Evolutionary conservation across 2,329 filamentous ascomycete genomes (phyloP).

Genomic region (Metarhizium anisopliae): DNA sequence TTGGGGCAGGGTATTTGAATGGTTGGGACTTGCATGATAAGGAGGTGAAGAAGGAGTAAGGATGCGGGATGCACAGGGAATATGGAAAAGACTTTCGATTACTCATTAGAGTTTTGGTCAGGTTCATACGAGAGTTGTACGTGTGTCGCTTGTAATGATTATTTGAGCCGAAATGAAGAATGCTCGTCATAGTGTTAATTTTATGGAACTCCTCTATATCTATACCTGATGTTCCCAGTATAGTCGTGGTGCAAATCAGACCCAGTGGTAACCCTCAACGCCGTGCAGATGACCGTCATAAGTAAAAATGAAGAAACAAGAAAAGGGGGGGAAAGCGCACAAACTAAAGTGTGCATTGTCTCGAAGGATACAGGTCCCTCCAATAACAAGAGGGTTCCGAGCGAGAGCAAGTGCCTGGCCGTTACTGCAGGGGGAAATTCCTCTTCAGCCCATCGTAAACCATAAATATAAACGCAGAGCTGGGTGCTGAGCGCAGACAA

Average conservation of each 20-base stretch:
- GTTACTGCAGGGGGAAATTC: constrained; percentile 44
- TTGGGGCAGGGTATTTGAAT: constrained; percentile 59
- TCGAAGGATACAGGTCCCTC: background rate
- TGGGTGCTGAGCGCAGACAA: constrained; percentile 76
- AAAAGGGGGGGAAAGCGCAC: background rate
- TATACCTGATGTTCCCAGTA: background rate
- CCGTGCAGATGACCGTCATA: constrained; percentile 8
- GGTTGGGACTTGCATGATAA: constrained; percentile 48
- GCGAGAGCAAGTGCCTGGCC: background rate
- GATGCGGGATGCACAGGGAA: too few species aligned
- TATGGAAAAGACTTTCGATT: too few species aligned
- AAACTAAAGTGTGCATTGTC: background rate
- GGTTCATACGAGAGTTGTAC: too few species aligned
- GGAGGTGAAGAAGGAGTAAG: constrained; percentile 10
- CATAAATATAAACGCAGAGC: constrained; percentile 97
- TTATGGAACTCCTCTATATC: background rate
- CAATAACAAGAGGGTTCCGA: background rate
- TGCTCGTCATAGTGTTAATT: background rate
- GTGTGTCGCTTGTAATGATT: too few species aligned
- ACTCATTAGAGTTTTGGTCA: too few species aligned
- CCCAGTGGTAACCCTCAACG: constrained; percentile 3
- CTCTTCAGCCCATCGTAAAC: constrained; percentile 82
- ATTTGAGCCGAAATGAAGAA: background rate
- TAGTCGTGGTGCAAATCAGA: background rate
- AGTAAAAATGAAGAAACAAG: constrained; percentile 2